Evolutionary conservation across 768 basidiomycete species (phyloP).

Genomic region (Flagelloscypha sp.): DNA sequence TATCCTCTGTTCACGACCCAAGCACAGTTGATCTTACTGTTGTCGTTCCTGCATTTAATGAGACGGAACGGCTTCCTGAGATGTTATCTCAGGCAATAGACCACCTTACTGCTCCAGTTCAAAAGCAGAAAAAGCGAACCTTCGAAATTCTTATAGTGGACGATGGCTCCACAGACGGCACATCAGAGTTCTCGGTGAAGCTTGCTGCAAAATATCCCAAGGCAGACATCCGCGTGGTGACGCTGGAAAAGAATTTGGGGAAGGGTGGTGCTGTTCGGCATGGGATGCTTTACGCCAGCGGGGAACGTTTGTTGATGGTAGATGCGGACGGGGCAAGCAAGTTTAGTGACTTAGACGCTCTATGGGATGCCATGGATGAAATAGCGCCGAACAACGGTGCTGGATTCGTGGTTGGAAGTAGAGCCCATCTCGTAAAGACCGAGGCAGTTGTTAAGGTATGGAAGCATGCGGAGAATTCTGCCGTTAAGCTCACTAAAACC

Average conservation of each 20-base stretch:
- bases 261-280: conserved; percentile 93
- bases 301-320: conserved; percentile 76
- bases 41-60: conserved; percentile 90
- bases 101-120: conserved; percentile 39
- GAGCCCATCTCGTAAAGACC: conserved; percentile 87
- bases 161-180: conserved; percentile 80
- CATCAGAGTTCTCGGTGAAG: conserved; percentile 52
- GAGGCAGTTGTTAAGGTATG: conserved; percentile 89
- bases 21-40: conserved; percentile 66
- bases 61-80: conserved; percentile 66
- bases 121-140: conserved; percentile 33
- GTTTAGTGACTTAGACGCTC: conserved; percentile 73
- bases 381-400: conserved; percentile 40
- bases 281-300: conserved; percentile 79
- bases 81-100: conserved; percentile 77
- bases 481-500: not conserved
- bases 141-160: conserved; percentile 86
- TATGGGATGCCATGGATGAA: conserved; percentile 70
- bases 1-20: conserved; percentile 48
- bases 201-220: conserved; percentile 50
- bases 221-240: conserved; percentile 69
- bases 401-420: conserved; percentile 75
- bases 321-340: conserved; percentile 93
- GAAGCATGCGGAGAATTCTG: no score
- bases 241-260: conserved; percentile 71